A percentile compares a stretch with the other conserved stretches of the same genome.
Conservation (phyloP, 805 yeast species). For the Candida hungchunana region DNA sequence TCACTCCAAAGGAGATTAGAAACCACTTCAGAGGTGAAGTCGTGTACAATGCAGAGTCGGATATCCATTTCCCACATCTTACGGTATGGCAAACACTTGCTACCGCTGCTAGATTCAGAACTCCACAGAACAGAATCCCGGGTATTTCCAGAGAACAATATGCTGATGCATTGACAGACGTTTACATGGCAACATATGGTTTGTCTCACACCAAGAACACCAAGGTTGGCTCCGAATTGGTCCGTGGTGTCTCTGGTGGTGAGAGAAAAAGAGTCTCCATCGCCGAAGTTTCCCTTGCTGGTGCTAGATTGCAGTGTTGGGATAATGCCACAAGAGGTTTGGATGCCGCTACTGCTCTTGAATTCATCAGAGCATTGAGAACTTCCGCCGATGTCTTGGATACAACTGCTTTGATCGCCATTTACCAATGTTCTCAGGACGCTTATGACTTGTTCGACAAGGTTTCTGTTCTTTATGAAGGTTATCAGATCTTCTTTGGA, state of each 20-base stretch:
- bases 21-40: slow-evolving; percentile 56
- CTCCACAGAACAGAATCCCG: slow-evolving; percentile 52
- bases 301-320: slow-evolving; percentile 49
- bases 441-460: slow-evolving; percentile 52
- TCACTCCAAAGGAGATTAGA: slow-evolving; percentile 41
- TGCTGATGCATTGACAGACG: slow-evolving; percentile 45
- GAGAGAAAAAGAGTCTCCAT: slow-evolving; percentile 74
- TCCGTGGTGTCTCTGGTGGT: slow-evolving; percentile 74
- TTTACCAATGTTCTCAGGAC: slow-evolving; percentile 55
- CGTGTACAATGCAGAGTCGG: slow-evolving; percentile 61
- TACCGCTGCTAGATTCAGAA: slow-evolving; percentile 50
- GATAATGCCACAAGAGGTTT: slow-evolving; percentile 65
- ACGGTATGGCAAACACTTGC: slow-evolving; percentile 57
- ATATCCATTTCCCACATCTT: slow-evolving; percentile 57
- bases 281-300: slow-evolving; percentile 52
- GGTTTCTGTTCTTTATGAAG: slow-evolving; percentile 50
- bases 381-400: slow-evolving; percentile 44
- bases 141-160: slow-evolving; percentile 47
- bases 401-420: slow-evolving; percentile 56
- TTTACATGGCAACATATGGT: slow-evolving; percentile 50
- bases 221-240: slow-evolving; percentile 60
- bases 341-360: slow-evolving; percentile 59
- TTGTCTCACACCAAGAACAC: slow-evolving; percentile 55
- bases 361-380: slow-evolving; percentile 50
- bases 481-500: slow-evolving; percentile 54